Conservation (phyloP, 768 basidiomycete genomes). For the Tulasnella sp. region DNA sequence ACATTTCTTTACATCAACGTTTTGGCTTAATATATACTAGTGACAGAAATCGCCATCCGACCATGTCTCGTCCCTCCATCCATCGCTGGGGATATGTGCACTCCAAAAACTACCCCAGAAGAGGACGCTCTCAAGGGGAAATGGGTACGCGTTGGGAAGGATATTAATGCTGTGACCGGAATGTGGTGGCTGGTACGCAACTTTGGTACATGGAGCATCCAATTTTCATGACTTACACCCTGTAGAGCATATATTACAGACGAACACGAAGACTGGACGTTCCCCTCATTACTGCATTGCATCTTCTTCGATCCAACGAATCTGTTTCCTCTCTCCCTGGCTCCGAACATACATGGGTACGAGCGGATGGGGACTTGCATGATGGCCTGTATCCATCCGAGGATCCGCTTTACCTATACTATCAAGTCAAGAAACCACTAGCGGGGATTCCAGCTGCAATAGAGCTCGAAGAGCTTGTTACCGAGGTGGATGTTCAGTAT, state of each 20-base stretch:
- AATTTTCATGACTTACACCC: slow-evolving; percentile 22
- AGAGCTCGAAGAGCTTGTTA: slow-evolving; percentile 52
- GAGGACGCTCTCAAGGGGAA: slow-evolving; percentile 39
- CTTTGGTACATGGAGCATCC: not conserved
- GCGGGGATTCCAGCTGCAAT: slow-evolving; percentile 48
- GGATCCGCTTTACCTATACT: slow-evolving; percentile 68
- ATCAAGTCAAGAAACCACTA: slow-evolving; percentile 57
- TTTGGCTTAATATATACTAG: slow-evolving; percentile 33
- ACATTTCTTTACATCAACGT: not conserved
- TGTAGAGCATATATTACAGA: slow-evolving; percentile 70
- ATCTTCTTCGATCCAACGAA: slow-evolving; percentile 51
- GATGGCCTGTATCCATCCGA: slow-evolving; percentile 47
- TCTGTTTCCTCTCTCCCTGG: slow-evolving; percentile 35
- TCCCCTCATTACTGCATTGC: slow-evolving; percentile 66
- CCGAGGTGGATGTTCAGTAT: slow-evolving; percentile 85
- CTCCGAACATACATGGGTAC: slow-evolving; percentile 51
- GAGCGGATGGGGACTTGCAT: slow-evolving; percentile 52
- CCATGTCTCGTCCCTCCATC: slow-evolving; percentile 56
- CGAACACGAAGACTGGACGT: slow-evolving; percentile 77
- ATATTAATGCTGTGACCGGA: slow-evolving; percentile 60
- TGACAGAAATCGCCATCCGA: slow-evolving; percentile 71
- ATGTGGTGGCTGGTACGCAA: slow-evolving; percentile 53
- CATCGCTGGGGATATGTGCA: slow-evolving; percentile 49
- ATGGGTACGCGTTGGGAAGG: slow-evolving; percentile 82
- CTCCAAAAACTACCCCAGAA: slow-evolving; percentile 48